phyloP scores from a whole-genome alignment of 1,284 basidiomycete genomes.

The Tetrapyrgos nigripes region DNA sequence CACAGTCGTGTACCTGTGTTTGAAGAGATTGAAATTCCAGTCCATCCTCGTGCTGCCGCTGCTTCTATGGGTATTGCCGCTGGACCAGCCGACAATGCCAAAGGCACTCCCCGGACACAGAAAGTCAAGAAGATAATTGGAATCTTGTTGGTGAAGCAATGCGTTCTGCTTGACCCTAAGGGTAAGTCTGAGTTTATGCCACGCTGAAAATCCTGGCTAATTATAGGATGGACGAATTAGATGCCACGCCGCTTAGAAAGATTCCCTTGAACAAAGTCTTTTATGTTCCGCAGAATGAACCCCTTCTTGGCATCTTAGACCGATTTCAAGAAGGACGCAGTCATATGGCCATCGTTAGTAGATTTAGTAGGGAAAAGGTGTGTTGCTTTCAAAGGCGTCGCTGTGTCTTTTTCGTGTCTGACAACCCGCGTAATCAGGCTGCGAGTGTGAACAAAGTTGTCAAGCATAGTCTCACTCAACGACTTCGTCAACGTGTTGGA shows the following conservation, averaged over 20 bases:
- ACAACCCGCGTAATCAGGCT: constrained; percentile 54
- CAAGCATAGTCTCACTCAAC: constrained; percentile 75
- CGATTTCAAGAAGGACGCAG: constrained; percentile 91
- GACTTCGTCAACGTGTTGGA: constrained; percentile 66
- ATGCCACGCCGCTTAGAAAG: constrained; percentile 78
- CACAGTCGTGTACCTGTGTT: constrained; percentile 83
- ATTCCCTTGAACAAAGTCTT: constrained; percentile 87
- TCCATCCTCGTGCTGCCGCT: constrained; percentile 33
- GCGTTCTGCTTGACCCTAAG: constrained; percentile 89
- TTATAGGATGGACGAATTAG: constrained; percentile 39
- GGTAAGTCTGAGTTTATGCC: constrained; percentile 46
- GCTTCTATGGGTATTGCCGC: background rate
- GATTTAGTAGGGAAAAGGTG: constrained; percentile 62
- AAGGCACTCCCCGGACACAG: constrained; percentile 35
- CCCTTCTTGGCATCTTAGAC: constrained; percentile 87
- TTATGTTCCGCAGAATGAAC: constrained; percentile 86
- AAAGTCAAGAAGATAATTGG: constrained; percentile 82
- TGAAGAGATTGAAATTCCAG: constrained; percentile 71
- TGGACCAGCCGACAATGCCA: background rate
- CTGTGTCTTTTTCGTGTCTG: background rate
- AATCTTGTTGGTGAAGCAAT: constrained; percentile 85
- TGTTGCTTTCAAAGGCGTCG: constrained; percentile 9
- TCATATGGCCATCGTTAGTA: constrained; percentile 90
- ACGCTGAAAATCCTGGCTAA: background rate
- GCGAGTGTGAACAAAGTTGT: constrained; percentile 72